Percentiles rank a stretch among this genome's conserved stretches.
These are phyloP conservation scores for Trichoderma polysporum DNA, from an alignment of 2,329 filamentous ascomycete species.

Conservation along the genomic window DNA sequence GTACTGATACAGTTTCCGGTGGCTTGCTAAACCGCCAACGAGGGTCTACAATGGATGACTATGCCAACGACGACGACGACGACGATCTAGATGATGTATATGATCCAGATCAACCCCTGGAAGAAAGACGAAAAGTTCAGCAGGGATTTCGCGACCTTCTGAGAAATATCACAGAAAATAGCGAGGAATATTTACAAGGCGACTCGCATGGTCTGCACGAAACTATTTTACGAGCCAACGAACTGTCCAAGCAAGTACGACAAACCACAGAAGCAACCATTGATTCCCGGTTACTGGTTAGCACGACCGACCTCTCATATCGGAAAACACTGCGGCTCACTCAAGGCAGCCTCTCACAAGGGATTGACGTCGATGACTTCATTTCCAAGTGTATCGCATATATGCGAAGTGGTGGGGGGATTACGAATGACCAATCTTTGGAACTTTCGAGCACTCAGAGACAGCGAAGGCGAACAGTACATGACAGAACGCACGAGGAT, in stretches of 20 bases:
- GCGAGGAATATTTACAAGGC: slow-evolving; percentile 68
- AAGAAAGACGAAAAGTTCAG: slow-evolving; percentile 70
- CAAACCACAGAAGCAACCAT: slow-evolving; percentile 90
- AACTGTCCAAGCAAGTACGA: slow-evolving; percentile 66
- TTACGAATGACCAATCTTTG: slow-evolving; percentile 50
- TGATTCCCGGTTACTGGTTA: slow-evolving; percentile 83
- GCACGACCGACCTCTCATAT: slow-evolving; percentile 74
- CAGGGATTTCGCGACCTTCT: slow-evolving; percentile 67
- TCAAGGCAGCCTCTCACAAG: slow-evolving; percentile 68
- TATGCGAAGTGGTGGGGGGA: slow-evolving; percentile 69
- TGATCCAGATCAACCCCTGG: slow-evolving; percentile 78
- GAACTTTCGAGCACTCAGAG: slow-evolving; percentile 53
- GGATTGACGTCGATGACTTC: slow-evolving; percentile 88
- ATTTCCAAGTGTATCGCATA: slow-evolving; percentile 85
- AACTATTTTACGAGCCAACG: slow-evolving; percentile 65
- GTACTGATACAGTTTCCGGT: slow-evolving; percentile 29
- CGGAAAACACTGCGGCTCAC: slow-evolving; percentile 75
- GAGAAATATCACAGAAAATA: slow-evolving; percentile 62
- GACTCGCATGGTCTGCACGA: slow-evolving; percentile 65
- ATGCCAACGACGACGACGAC: slow-evolving; percentile 16
- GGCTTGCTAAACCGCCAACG: slow-evolving; percentile 25
- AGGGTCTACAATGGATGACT: slow-evolving; percentile 18
- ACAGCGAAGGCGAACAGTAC: slow-evolving; percentile 38
- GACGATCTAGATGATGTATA: slow-evolving; percentile 50
- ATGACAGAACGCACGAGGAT: slow-evolving; percentile 44